These are phyloP conservation scores for Monilinia aucupariae DNA, from an alignment of 2,329 filamentous ascomycete genomes.

Conservation along the genomic window DNA sequence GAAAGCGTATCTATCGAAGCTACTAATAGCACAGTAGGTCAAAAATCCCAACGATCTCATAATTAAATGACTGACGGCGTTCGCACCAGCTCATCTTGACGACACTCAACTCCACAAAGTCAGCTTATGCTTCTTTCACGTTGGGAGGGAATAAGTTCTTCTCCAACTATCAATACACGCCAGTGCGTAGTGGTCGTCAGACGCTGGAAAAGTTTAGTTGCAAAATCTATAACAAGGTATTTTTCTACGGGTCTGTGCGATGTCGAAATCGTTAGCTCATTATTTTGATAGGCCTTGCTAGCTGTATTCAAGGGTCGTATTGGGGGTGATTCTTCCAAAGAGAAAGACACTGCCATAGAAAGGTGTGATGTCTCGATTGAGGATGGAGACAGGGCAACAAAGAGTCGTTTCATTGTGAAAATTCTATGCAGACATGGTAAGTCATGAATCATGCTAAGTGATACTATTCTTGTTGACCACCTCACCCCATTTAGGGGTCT, in stretches of 20 bases:
- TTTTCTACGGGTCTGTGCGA: background rate
- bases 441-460: background rate
- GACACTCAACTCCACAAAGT: constrained; percentile 73
- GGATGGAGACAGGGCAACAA: constrained; percentile 59
- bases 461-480: constrained; percentile 8
- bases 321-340: constrained; percentile 51
- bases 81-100: constrained; percentile 66
- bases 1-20: constrained; percentile 69
- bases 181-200: constrained; percentile 29
- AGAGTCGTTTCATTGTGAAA: constrained; percentile 69
- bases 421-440: constrained; percentile 68
- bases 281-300: constrained; percentile 51
- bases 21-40: constrained; percentile 28
- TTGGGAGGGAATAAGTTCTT: constrained; percentile 67
- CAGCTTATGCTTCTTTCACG: constrained; percentile 68
- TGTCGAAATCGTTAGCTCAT: background rate
- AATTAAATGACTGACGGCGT: constrained; percentile 17
- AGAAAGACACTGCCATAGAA: constrained; percentile 66
- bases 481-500: constrained; percentile 48
- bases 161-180: constrained; percentile 62
- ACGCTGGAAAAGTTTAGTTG: constrained; percentile 59
- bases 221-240: constrained; percentile 65
- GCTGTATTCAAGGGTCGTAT: constrained; percentile 68
- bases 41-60: background rate
- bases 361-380: constrained; percentile 69